These are phyloP conservation scores for Boletales sp. DNA, from an alignment of 768 basidiomycete genomes.

Conservation along the genomic window DNA sequence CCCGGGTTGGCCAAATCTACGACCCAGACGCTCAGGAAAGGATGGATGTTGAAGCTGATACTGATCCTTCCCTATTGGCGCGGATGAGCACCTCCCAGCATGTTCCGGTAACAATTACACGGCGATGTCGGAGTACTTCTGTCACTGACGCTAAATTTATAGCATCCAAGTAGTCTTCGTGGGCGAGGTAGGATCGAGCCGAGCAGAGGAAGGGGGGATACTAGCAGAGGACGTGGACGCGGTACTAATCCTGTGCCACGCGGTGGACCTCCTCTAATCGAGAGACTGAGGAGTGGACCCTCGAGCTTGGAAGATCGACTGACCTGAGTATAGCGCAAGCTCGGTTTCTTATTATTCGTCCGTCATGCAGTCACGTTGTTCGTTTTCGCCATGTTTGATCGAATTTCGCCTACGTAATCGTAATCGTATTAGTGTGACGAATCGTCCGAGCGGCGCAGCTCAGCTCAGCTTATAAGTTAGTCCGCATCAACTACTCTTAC, in stretches of 20 bases:
- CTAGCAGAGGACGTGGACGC: slow-evolving; percentile 21
- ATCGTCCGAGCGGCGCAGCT: not conserved
- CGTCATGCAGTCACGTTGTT: not conserved
- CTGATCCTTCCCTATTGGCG: slow-evolving; percentile 20
- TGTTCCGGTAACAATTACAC: slow-evolving; percentile 16
- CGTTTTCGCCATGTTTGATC: slow-evolving; percentile 1
- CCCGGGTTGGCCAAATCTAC: slow-evolving; percentile 7
- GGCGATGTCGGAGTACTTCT: not conserved
- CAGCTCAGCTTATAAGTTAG: not conserved
- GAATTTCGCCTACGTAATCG: slow-evolving; percentile 15
- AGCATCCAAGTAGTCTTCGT: slow-evolving; percentile 16
- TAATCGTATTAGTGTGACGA: no score
- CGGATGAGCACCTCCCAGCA: slow-evolving; percentile 22
- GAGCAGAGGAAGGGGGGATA: slow-evolving; percentile 18
- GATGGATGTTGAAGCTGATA: slow-evolving; percentile 2
- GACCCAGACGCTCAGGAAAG: slow-evolving; percentile 13
- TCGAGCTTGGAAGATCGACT: slow-evolving; percentile 19
- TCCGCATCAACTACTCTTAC: no score
- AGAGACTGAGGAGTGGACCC: slow-evolving; percentile 12
- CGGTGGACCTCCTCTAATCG: slow-evolving; percentile 12
- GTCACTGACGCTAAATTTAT: not conserved
- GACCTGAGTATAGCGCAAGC: slow-evolving; percentile 7
- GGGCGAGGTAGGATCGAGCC: slow-evolving; percentile 20
- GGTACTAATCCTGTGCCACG: slow-evolving; percentile 8
- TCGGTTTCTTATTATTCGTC: not conserved